Conservation (phyloP, 2,329 filamentous ascomycete species). For the Aspergillus piperis region DNA sequence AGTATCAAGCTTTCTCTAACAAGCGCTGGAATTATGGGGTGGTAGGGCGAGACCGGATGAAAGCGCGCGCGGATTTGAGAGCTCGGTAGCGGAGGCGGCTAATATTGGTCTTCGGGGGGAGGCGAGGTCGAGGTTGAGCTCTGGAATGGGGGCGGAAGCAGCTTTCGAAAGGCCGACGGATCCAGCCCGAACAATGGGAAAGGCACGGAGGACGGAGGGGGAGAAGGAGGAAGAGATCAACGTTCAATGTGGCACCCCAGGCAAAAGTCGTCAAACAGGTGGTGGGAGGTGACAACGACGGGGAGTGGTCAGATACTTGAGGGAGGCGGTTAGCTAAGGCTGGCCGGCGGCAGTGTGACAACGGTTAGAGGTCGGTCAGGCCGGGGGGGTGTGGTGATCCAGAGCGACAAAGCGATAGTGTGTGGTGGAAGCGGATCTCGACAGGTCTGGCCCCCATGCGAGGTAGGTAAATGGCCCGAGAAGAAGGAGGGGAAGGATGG, state of each 20-base stretch:
- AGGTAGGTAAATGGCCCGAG: constrained; percentile 25
- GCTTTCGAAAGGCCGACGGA: constrained; percentile 4
- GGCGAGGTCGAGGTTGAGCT: constrained; percentile 8
- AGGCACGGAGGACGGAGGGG: constrained; percentile 10
- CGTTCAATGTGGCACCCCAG: constrained; percentile 12
- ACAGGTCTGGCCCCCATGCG: constrained; percentile 20
- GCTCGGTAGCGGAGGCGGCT: constrained; percentile 20
- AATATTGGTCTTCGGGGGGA: constrained; percentile 9
- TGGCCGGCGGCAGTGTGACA: constrained; percentile 29
- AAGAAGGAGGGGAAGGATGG: constrained; percentile 12
- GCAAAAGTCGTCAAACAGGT: constrained; percentile 16
- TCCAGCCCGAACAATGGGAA: constrained; percentile 11
- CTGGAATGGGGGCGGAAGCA: constrained; percentile 10
- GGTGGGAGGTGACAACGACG: constrained; percentile 15
- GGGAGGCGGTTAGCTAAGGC: constrained; percentile 28
- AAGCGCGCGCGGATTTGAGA: constrained; percentile 18
- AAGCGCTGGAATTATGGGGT: constrained; percentile 5
- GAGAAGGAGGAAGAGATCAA: constrained; percentile 8
- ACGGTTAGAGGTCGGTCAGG: constrained; percentile 25
- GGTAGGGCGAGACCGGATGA: constrained; percentile 13
- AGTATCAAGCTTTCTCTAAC: constrained; percentile 17
- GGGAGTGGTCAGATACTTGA: constrained; percentile 23
- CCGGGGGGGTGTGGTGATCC: constrained; percentile 4
- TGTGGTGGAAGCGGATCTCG: constrained; percentile 21
- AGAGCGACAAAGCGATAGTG: constrained; percentile 18